Conservation (phyloP, 495 filamentous ascomycete genomes). For the Thermothielavioides terrestris region DNA sequence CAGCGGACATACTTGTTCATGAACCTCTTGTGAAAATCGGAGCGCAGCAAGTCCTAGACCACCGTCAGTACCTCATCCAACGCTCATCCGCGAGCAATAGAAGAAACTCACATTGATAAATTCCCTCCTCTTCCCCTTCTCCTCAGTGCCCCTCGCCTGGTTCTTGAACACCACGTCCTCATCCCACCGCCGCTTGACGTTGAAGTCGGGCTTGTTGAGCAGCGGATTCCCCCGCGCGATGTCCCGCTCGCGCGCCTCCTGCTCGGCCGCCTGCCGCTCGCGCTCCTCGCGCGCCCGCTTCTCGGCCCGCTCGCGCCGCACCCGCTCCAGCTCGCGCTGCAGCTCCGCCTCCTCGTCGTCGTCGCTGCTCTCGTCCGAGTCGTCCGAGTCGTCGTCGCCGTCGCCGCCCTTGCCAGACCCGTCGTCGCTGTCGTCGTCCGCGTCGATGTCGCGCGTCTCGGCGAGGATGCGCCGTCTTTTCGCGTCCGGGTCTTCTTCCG, state of each 20-base stretch:
- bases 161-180: constrained; percentile 99
- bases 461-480: constrained; percentile 84
- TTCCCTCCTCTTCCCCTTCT: constrained; percentile 80
- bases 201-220: constrained; percentile 67
- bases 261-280: constrained; percentile 65
- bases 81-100: background rate
- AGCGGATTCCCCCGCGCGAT: constrained; percentile 91
- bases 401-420: constrained; percentile 46
- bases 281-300: constrained; percentile 79
- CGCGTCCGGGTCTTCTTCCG: constrained; percentile 65
- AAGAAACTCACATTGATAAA: constrained; percentile 75
- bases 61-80: constrained; percentile 8
- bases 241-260: constrained; percentile 74
- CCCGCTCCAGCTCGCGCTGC: constrained; percentile 87
- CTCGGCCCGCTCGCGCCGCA: constrained; percentile 81
- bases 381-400: constrained; percentile 38
- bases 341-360: constrained; percentile 88
- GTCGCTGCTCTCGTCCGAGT: constrained; percentile 73
- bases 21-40: constrained; percentile 95
- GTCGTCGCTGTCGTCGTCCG: constrained; percentile 64
- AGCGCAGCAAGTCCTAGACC: constrained; percentile 75
- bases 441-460: constrained; percentile 83
- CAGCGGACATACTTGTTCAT: constrained; percentile 64
- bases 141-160: constrained; percentile 89
- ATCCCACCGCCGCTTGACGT: constrained; percentile 82